A percentile compares a stretch with the other conserved stretches of the same genome.
Evolutionary conservation across 2,329 filamentous ascomycete genomes (phyloP).

Genomic region (Lachnellula willkommii): DNA sequence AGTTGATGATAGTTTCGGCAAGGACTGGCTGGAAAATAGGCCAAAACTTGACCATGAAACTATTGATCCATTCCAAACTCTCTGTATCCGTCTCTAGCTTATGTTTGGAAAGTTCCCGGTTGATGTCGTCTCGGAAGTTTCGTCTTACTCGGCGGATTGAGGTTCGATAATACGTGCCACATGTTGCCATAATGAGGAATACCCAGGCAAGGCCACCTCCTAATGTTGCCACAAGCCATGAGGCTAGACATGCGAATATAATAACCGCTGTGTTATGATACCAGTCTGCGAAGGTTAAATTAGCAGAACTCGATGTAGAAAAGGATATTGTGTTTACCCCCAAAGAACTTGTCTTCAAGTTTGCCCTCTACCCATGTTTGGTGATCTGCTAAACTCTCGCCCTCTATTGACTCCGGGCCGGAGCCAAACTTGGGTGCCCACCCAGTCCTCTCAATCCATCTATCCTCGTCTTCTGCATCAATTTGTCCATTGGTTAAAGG

Average conservation of each 20-base stretch:
- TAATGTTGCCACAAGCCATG: constrained; percentile 83
- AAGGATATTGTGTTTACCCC: constrained; percentile 49
- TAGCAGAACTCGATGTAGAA: constrained; percentile 2
- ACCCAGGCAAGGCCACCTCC: constrained; percentile 92
- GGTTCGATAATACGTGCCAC: constrained; percentile 93
- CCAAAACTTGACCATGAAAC: constrained; percentile 98
- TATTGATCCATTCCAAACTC: constrained; percentile 98
- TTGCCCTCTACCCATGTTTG: constrained; percentile 80
- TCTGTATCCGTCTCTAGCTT: constrained; percentile 86
- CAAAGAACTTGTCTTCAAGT: constrained; percentile 84
- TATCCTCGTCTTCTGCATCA: constrained; percentile 51
- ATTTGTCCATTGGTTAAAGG: constrained; percentile 43
- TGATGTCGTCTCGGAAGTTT: constrained; percentile 93
- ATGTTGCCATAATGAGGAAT: constrained; percentile 85
- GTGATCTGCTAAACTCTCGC: constrained; percentile 74
- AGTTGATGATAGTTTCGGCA: constrained; percentile 84
- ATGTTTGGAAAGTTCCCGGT: constrained; percentile 80
- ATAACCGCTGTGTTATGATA: constrained; percentile 97
- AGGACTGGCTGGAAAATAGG: constrained; percentile 95
- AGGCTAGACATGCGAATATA: constrained; percentile 81
- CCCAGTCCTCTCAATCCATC: constrained; percentile 59
- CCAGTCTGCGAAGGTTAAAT: constrained; percentile 62
- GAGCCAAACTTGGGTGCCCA: constrained; percentile 86
- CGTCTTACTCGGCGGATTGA: constrained; percentile 88
- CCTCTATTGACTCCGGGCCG: constrained; percentile 45